Percentiles rank a stretch among this genome's conserved stretches.
These are phyloP conservation scores for Fusarium armeniacum DNA, from an alignment of 2,329 filamentous ascomycete species.

Conservation along the genomic window DNA sequence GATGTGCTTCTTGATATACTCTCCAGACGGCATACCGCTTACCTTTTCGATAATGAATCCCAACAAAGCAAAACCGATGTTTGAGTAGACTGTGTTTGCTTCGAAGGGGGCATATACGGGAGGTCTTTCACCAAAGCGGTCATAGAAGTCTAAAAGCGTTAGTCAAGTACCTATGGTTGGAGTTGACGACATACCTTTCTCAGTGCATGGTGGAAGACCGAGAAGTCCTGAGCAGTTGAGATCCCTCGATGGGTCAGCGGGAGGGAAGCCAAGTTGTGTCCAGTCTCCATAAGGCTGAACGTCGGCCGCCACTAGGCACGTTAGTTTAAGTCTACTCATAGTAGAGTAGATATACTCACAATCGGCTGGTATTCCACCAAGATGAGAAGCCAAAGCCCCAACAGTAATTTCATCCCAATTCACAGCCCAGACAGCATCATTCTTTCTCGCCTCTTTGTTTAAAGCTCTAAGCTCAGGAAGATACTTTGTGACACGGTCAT, in stretches of 20 bases:
- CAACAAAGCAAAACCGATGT: slow-evolving; percentile 5
- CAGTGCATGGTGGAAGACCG: slow-evolving; percentile 4
- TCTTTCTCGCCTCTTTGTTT: slow-evolving; percentile 16
- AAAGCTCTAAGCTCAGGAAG: slow-evolving; percentile 21
- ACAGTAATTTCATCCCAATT: slow-evolving; percentile 32
- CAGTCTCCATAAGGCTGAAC: slow-evolving; percentile 30
- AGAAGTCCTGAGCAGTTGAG: slow-evolving; percentile 31
- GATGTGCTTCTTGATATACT: slow-evolving; percentile 23
- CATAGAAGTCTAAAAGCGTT: slow-evolving; percentile 1
- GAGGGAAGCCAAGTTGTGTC: slow-evolving; percentile 12
- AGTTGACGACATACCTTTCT: not conserved
- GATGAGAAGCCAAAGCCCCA: slow-evolving; percentile 15
- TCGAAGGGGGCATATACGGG: slow-evolving; percentile 16
- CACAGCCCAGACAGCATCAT: slow-evolving; percentile 19
- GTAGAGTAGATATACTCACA: accelerated
- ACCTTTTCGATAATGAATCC: slow-evolving; percentile 25
- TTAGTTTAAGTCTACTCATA: accelerated
- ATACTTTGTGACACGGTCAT: slow-evolving; percentile 23
- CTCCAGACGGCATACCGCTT: slow-evolving; percentile 13
- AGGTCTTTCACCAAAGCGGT: slow-evolving; percentile 18
- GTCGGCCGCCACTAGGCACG: slow-evolving; percentile 1
- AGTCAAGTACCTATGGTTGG: accelerated
- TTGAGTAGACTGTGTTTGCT: slow-evolving; percentile 19
- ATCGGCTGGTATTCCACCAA: slow-evolving; percentile 17
- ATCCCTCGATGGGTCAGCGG: not conserved